phyloP scores from a whole-genome alignment of 2,329 filamentous ascomycete genomes.

The Colletotrichum sp. region DNA sequence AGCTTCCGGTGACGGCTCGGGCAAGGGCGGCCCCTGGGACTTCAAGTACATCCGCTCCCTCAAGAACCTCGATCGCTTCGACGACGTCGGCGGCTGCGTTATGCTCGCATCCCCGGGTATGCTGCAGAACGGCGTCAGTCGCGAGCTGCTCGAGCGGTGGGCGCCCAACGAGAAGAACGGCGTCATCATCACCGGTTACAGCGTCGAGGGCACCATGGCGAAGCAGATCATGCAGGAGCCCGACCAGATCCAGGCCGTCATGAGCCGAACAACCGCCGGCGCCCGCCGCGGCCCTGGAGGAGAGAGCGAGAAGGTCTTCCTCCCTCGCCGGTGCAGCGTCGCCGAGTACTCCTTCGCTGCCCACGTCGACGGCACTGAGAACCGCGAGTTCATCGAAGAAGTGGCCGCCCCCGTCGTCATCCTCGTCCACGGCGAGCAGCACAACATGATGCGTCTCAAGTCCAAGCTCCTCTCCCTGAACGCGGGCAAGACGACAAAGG shows the following conservation, averaged over 20 bases:
- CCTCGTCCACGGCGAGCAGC: conserved; percentile 93
- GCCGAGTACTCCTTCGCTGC: conserved; percentile 96
- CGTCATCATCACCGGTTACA: conserved; percentile 98
- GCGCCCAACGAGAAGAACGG: conserved; percentile 95
- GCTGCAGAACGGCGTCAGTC: conserved; percentile 94
- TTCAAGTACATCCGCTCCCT: conserved; percentile 93
- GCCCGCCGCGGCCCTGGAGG: conserved; percentile 68
- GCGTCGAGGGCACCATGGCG: conserved; percentile 97
- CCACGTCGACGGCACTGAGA: conserved; percentile 95
- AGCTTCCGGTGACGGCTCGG: conserved; percentile 74
- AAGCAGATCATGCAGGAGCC: conserved; percentile 95
- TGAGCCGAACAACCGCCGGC: conserved; percentile 73
- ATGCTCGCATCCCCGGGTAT: conserved; percentile 98
- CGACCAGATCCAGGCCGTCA: conserved; percentile 92
- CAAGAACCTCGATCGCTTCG: conserved; percentile 92
- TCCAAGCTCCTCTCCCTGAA: conserved; percentile 95
- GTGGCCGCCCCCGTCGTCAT: conserved; percentile 93
- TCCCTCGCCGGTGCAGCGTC: conserved; percentile 89
- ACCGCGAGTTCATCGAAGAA: conserved; percentile 96
- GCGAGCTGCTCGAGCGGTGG: conserved; percentile 93
- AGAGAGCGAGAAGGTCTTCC: conserved; percentile 87
- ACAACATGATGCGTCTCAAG: conserved; percentile 97
- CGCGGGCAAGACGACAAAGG: conserved; percentile 77
- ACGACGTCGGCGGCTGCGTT: conserved; percentile 93
- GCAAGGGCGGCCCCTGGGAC: conserved; percentile 91